A percentile compares a stretch with the other conserved stretches of the same genome.
These are phyloP conservation scores for Cladosporium phlei DNA, from an alignment of 2,329 filamentous ascomycete species.

Conservation along the genomic window DNA sequence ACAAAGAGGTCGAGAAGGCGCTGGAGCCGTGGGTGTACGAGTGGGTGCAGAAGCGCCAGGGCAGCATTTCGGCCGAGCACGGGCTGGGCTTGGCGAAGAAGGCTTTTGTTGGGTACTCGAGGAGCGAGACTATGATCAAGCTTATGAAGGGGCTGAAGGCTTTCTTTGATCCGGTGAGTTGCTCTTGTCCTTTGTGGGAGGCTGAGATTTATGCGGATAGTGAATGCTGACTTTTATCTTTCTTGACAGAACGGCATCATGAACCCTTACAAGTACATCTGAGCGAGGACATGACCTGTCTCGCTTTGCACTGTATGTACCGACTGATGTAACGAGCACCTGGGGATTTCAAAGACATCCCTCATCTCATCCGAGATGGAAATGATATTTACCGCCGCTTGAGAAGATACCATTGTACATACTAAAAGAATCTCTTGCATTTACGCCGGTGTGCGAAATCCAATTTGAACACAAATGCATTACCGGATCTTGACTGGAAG, in stretches of 20 bases:
- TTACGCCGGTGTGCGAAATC: too few species aligned
- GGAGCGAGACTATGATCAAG: slow-evolving; percentile 77
- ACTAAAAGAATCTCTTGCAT: too few species aligned
- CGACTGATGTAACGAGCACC: too few species aligned
- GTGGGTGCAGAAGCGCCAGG: slow-evolving; percentile 83
- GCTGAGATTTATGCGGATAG: not conserved
- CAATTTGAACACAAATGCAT: too few species aligned
- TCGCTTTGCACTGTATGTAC: not conserved
- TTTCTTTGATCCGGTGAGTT: slow-evolving; percentile 84
- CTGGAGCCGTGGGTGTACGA: slow-evolving; percentile 97
- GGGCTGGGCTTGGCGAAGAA: slow-evolving; percentile 93
- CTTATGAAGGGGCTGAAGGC: slow-evolving; percentile 95
- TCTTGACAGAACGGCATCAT: slow-evolving; percentile 82
- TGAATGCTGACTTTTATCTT: slow-evolving; percentile 18
- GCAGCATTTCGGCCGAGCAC: slow-evolving; percentile 96
- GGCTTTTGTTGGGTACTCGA: slow-evolving; percentile 88
- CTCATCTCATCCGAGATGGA: too few species aligned
- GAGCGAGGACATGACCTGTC: not conserved
- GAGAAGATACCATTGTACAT: too few species aligned
- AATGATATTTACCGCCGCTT: too few species aligned
- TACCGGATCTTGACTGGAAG: too few species aligned
- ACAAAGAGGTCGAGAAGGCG: slow-evolving; percentile 77
- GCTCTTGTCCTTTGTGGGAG: not conserved
- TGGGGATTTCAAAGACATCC: too few species aligned
- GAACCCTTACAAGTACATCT: slow-evolving; percentile 97